Percentiles rank a stretch among this genome's conserved stretches.
Conservation (phyloP, 75 land plant genomes). For the Pinus taeda region DNA sequence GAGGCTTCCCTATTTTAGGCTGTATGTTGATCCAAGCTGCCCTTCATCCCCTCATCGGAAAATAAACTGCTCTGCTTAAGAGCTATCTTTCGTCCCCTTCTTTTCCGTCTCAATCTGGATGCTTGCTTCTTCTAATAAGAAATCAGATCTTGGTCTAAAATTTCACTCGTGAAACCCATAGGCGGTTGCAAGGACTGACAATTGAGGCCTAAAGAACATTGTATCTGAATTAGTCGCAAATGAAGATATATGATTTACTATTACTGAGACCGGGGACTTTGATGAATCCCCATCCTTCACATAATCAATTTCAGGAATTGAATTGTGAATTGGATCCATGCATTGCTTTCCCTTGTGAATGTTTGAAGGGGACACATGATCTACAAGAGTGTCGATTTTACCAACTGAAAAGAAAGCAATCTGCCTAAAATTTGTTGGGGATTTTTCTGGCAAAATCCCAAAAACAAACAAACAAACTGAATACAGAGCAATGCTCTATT, state of each 20-base stretch:
- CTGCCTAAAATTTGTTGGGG: neutral
- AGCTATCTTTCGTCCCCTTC: neutral
- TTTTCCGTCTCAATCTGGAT: neutral
- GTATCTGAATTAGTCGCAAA: neutral
- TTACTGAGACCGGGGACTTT: slow-evolving; percentile 2
- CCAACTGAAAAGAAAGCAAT: neutral
- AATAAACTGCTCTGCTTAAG: neutral
- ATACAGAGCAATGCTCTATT: too few species aligned
- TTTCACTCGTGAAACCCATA: neutral
- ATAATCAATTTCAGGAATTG: neutral
- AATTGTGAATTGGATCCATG: neutral
- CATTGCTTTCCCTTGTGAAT: neutral
- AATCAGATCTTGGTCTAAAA: neutral
- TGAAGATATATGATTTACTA: neutral
- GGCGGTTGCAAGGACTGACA: neutral
- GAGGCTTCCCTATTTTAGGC: neutral
- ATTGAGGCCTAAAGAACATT: neutral
- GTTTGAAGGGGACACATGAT: neutral
- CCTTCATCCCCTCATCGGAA: neutral
- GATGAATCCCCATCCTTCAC: neutral
- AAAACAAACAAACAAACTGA: too few species aligned
- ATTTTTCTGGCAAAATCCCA: too few species aligned
- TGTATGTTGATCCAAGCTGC: neutral
- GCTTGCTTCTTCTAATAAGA: neutral
- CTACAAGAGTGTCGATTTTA: neutral